Evolutionary conservation across 1,139 yeast genomes (phyloP).

Genomic region (Protomyces lactucae-debilis): DNA sequence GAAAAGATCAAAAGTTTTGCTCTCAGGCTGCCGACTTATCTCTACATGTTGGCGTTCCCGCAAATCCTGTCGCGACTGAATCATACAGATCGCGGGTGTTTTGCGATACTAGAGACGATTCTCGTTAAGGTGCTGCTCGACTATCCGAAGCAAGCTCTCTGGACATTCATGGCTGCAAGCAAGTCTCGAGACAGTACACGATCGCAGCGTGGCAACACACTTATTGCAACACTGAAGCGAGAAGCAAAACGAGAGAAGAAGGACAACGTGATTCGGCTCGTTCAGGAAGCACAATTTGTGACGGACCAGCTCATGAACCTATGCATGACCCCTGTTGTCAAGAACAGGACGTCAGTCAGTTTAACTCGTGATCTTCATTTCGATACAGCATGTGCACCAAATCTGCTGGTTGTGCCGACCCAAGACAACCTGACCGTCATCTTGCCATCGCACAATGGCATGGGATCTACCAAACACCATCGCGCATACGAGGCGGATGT

Average conservation of each 20-base stretch:
- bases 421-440: conserved; percentile 64
- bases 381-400: conserved; percentile 51
- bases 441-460: conserved; percentile 45
- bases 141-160: conserved; percentile 78
- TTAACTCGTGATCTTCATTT: conserved; percentile 48
- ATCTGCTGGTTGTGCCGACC: conserved; percentile 75
- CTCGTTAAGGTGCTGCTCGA: conserved; percentile 53
- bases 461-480: conserved; percentile 42
- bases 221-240: conserved; percentile 37
- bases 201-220: conserved; percentile 50
- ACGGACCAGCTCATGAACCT: conserved; percentile 39
- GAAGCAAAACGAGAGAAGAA: conserved; percentile 17
- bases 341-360: conserved; percentile 43
- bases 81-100: conserved; percentile 58
- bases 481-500: conserved; percentile 50
- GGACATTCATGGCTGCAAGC: conserved; percentile 74
- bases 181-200: conserved; percentile 62
- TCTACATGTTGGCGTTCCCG: conserved; percentile 83
- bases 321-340: conserved; percentile 41
- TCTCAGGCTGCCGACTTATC: conserved; percentile 50
- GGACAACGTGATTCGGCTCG: conserved; percentile 24
- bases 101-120: conserved; percentile 53
- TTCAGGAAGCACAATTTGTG: conserved; percentile 37
- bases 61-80: conserved; percentile 77
- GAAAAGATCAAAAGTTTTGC: conserved; percentile 45